These are phyloP conservation scores for Murraya koenigii DNA, from an alignment of 345 rosid genomes.

Conservation along the genomic window DNA sequence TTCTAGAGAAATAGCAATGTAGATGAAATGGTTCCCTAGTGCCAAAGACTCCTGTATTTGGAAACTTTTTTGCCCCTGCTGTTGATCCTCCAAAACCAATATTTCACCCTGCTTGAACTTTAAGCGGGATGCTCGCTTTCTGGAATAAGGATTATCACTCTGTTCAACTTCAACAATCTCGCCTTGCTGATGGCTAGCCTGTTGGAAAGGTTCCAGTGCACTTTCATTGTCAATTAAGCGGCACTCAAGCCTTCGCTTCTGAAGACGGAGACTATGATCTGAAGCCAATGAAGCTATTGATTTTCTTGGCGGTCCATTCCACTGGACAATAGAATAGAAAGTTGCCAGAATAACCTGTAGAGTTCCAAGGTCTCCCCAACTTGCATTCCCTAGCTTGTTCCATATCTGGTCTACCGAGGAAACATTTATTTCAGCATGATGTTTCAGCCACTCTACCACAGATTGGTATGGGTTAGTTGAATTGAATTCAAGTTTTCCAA, in stretches of 20 bases:
- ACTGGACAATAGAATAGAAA: conserved; percentile 51
- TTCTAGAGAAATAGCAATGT: conserved; percentile 39
- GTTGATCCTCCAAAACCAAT: conserved; percentile 47
- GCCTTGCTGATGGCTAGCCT: conserved; percentile 29
- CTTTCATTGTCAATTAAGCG: conserved; percentile 32
- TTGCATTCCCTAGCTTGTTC: conserved; percentile 65
- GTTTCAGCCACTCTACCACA: conserved; percentile 51
- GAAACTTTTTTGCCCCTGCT: conserved; percentile 42
- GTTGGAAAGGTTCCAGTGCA: conserved; percentile 33
- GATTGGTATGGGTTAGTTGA: conserved; percentile 36
- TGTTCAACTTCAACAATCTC: conserved; percentile 47
- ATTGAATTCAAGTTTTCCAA: conserved; percentile 36
- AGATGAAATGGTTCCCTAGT: conserved; percentile 43
- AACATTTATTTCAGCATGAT: conserved; percentile 44
- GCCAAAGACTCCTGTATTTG: conserved; percentile 45
- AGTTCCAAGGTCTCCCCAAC: conserved; percentile 62
- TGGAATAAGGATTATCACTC: conserved; percentile 20
- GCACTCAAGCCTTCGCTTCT: conserved; percentile 48
- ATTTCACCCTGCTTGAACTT: conserved; percentile 42
- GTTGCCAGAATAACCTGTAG: conserved; percentile 53
- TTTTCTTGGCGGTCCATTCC: conserved; percentile 53
- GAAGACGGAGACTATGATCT: conserved; percentile 48
- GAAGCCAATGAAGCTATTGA: conserved; percentile 50
- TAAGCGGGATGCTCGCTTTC: conserved; percentile 31
- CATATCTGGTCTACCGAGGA: conserved; percentile 53